phyloP scores from a whole-genome alignment of 192 early-diverging fungal species.

The Coemansia sp. region DNA sequence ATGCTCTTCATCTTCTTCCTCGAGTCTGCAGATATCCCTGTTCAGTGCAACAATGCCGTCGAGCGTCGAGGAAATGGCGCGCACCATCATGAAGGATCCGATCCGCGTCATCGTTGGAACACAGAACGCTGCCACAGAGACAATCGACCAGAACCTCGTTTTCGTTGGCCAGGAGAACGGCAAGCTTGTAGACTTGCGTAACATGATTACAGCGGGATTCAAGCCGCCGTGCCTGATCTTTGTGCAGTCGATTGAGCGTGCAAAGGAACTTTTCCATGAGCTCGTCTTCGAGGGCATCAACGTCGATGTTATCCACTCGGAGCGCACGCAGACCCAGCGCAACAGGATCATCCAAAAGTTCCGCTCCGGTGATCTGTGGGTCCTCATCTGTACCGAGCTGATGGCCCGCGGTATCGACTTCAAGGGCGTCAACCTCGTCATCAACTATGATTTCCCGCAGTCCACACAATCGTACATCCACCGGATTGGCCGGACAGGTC shows the following conservation, averaged over 20 bases:
- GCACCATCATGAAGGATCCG: constrained; percentile 87
- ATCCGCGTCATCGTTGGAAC: constrained; percentile 85
- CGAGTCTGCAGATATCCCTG: constrained; percentile 73
- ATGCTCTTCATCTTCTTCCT: constrained; percentile 60
- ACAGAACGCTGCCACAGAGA: constrained; percentile 88
- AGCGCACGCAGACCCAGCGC: constrained; percentile 90
- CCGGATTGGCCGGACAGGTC: constrained; percentile 96
- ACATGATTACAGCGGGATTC: constrained; percentile 73
- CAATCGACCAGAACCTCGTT: constrained; percentile 83
- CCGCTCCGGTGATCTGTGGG: constrained; percentile 87
- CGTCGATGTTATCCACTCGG: constrained; percentile 97
- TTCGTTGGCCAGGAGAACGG: constrained; percentile 93
- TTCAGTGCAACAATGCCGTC: constrained; percentile 95
- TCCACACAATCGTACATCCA: constrained; percentile 92
- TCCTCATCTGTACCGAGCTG: constrained; percentile 93
- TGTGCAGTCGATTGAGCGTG: constrained; percentile 95
- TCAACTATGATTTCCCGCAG: constrained; percentile 99
- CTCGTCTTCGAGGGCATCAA: constrained; percentile 97
- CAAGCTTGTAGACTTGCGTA: constrained; percentile 89
- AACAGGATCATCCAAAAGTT: constrained; percentile 89
- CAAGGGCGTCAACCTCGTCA: constrained; percentile 93
- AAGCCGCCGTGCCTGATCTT: constrained; percentile 95
- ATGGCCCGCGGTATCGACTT: constrained; percentile 99
- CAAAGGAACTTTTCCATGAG: constrained; percentile 95
- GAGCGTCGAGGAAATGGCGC: constrained; percentile 87